A percentile compares a stretch with the other conserved stretches of the same genome.
These are phyloP conservation scores for Gamsiella multidivaricata DNA, from an alignment of 192 early-diverging fungal genomes.

Conservation along the genomic window DNA sequence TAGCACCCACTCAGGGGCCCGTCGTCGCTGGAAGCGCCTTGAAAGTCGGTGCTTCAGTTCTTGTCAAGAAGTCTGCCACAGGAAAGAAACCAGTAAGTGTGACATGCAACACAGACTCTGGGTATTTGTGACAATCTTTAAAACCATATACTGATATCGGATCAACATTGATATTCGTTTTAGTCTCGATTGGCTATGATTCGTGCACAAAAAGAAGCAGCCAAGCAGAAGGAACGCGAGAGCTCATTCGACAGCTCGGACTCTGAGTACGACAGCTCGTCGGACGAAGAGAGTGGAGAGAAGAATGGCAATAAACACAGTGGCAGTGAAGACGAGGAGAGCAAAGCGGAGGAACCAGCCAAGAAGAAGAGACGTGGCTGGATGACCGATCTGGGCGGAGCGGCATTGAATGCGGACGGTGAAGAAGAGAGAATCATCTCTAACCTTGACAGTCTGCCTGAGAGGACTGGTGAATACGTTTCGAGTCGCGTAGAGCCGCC, in stretches of 20 bases:
- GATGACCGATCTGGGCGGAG: conserved; percentile 52
- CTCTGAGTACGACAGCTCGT: conserved; percentile 64
- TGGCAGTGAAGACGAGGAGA: conserved; percentile 52
- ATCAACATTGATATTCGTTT: background rate
- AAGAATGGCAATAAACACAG: conserved; percentile 57
- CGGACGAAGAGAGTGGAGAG: conserved; percentile 53
- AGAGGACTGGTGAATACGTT: conserved; percentile 32
- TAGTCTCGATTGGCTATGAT: conserved; percentile 46
- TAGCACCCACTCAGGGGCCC: conserved; percentile 6
- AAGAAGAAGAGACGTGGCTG: conserved; percentile 51
- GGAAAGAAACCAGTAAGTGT: conserved; percentile 62
- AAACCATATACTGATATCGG: background rate
- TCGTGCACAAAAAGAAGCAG: conserved; percentile 59
- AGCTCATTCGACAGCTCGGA: conserved; percentile 83
- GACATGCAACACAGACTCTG: background rate
- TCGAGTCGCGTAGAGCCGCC: conserved; percentile 44
- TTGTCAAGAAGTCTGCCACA: conserved; percentile 58
- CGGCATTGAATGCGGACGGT: conserved; percentile 33
- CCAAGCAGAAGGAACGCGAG: conserved; percentile 65
- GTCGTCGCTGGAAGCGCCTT: conserved; percentile 61
- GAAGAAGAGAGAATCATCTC: conserved; percentile 43
- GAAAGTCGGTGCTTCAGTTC: conserved; percentile 57
- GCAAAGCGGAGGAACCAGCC: conserved; percentile 34
- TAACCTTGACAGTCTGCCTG: conserved; percentile 34
- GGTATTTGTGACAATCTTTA: no score